Evolutionary conservation across 179 eudicot genomes (phyloP).

Genomic region (Pouteria campechiana): DNA sequence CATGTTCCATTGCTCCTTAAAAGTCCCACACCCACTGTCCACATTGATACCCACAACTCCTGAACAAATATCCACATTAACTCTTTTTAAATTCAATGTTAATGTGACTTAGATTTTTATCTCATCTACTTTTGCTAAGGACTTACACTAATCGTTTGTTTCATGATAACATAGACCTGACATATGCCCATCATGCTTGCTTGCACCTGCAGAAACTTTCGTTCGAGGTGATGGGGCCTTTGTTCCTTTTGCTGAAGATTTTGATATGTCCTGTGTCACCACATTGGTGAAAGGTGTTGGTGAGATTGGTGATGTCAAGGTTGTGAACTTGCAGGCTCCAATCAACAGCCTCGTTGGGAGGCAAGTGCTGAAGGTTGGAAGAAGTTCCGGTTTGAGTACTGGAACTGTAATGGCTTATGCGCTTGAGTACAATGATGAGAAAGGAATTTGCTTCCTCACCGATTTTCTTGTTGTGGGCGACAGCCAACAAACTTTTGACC

Average conservation of each 20-base stretch:
- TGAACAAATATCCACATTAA: too few species aligned
- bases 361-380: constrained; percentile 43
- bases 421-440: constrained; percentile 48
- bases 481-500: constrained; percentile 45
- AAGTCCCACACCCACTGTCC: too few species aligned
- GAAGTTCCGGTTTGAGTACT: constrained; percentile 47
- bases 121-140: too few species aligned
- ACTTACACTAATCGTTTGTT: too few species aligned
- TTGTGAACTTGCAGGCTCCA: constrained; percentile 40
- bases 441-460: constrained; percentile 47
- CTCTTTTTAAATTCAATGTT: too few species aligned
- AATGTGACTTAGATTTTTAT: too few species aligned
- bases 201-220: constrained; percentile 42
- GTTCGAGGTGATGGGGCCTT: constrained; percentile 72
- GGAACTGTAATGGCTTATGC: constrained; percentile 65
- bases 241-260: constrained; percentile 54
- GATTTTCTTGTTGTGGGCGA: constrained; percentile 53
- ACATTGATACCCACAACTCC: too few species aligned
- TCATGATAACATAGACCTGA: background rate
- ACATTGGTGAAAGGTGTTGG: constrained; percentile 46
- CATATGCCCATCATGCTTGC: background rate
- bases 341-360: constrained; percentile 34
- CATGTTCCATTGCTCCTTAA: too few species aligned
- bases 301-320: constrained; percentile 31
- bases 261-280: constrained; percentile 31